These are phyloP conservation scores for Lodderomyces jiufengensis DNA, from an alignment of 1,139 yeast genomes.

Conservation along the genomic window DNA sequence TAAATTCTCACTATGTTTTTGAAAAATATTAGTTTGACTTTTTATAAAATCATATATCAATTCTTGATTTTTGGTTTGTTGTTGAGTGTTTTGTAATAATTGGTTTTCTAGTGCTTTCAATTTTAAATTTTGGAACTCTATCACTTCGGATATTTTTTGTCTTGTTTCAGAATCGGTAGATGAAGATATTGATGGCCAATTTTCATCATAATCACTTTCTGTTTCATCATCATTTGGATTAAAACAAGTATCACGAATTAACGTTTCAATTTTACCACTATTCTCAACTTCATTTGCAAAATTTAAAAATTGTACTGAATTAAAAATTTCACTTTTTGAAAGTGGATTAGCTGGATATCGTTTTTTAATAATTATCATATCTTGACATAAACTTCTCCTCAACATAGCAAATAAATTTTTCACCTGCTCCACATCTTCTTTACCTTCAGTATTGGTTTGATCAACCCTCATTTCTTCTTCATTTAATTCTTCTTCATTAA, in stretches of 20 bases:
- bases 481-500: slow-evolving; percentile 13
- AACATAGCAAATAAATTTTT: slow-evolving; percentile 20
- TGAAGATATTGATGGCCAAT: slow-evolving; percentile 10
- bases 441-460: neutral
- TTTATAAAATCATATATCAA: slow-evolving; percentile 18
- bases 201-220: slow-evolving; percentile 9
- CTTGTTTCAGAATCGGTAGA: slow-evolving; percentile 6
- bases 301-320: slow-evolving; percentile 18
- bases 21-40: slow-evolving; percentile 19
- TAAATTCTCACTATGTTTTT: slow-evolving; percentile 19
- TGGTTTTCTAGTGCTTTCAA: slow-evolving; percentile 17
- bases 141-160: slow-evolving; percentile 12
- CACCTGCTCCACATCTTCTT: slow-evolving; percentile 14
- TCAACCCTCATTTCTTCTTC: slow-evolving; percentile 6
- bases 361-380: slow-evolving; percentile 28
- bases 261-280: slow-evolving; percentile 9
- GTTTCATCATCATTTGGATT: slow-evolving; percentile 11
- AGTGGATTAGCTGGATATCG: slow-evolving; percentile 27
- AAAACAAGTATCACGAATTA: slow-evolving; percentile 11
- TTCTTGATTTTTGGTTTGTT: slow-evolving; percentile 16
- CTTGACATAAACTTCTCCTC: slow-evolving; percentile 29
- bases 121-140: slow-evolving; percentile 15
- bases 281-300: slow-evolving; percentile 19
- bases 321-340: slow-evolving; percentile 27
- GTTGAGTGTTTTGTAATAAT: slow-evolving; percentile 15